phyloP scores from a whole-genome alignment of 176 grass and related monocot genomes.

The Ensete ventricosum region DNA sequence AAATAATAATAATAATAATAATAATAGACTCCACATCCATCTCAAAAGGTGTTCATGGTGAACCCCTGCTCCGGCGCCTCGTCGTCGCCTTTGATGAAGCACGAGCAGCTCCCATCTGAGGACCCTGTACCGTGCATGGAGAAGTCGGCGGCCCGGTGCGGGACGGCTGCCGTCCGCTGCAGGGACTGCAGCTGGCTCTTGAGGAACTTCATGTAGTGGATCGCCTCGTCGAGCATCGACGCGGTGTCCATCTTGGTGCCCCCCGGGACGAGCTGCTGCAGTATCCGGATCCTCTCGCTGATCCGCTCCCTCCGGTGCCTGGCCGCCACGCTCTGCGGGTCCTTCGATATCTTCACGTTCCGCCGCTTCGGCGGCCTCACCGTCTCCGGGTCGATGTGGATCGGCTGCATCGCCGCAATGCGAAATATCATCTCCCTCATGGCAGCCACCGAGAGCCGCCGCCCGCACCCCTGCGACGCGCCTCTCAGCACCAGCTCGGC shows the following conservation, averaged over 20 bases:
- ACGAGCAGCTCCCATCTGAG: not conserved
- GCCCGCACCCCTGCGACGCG: not conserved
- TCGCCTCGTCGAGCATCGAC: conserved; percentile 93
- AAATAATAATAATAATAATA: too few relatives aligned
- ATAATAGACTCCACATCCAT: too few relatives aligned
- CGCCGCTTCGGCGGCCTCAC: conserved; percentile 78
- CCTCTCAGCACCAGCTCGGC: not conserved
- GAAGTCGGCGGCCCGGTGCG: not conserved
- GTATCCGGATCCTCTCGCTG: conserved; percentile 88
- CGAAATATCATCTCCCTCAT: conserved; percentile 98
- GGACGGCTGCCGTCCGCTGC: conserved; percentile 46
- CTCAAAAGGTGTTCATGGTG: not conserved
- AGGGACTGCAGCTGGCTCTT: conserved; percentile 86
- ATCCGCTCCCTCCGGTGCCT: conserved; percentile 87
- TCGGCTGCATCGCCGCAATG: conserved; percentile 86
- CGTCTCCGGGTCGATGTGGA: conserved; percentile 71
- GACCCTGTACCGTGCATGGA: not conserved
- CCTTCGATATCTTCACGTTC: conserved; percentile 83
- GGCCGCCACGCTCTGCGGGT: conserved; percentile 94
- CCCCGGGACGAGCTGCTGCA: conserved; percentile 76
- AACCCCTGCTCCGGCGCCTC: not conserved
- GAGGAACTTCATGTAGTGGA: conserved; percentile 96
- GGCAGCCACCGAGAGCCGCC: conserved; percentile 11
- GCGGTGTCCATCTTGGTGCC: conserved; percentile 98
- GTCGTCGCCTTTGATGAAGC: not conserved